A percentile compares a stretch with the other conserved stretches of the same genome.
These are phyloP conservation scores for Botrytis sinoallii DNA, from an alignment of 2,329 filamentous ascomycete species.

Conservation along the genomic window DNA sequence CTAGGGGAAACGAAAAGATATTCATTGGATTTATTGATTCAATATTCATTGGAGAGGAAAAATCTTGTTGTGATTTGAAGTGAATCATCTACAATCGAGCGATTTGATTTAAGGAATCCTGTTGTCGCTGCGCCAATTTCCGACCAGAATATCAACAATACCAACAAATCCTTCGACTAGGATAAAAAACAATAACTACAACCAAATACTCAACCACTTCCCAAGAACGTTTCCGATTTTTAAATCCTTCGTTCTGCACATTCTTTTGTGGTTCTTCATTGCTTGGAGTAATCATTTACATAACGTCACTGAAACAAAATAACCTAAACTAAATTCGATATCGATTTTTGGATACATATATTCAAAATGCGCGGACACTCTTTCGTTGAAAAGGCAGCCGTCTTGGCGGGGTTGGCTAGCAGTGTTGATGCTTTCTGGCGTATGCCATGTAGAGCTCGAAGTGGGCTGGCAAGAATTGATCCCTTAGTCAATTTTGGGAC, in stretches of 20 bases:
- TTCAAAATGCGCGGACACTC: slow-evolving; percentile 15
- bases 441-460: slow-evolving; percentile 73
- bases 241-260: neutral
- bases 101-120: neutral
- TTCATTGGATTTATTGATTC: neutral
- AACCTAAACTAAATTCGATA: neutral
- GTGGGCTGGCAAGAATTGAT: slow-evolving; percentile 71
- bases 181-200: neutral
- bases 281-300: neutral
- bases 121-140: neutral
- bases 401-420: neutral
- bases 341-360: neutral
- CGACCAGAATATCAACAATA: neutral
- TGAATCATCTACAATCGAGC: slow-evolving; percentile 3
- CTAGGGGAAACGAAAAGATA: neutral
- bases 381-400: slow-evolving; percentile 1
- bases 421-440: slow-evolving; percentile 74
- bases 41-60: neutral
- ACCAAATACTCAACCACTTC: neutral
- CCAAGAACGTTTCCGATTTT: neutral
- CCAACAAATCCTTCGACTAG: neutral
- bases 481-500: slow-evolving; percentile 63
- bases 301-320: neutral
- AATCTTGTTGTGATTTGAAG: neutral
- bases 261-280: neutral